Evolutionary conservation across 441 rosid species (phyloP).

Genomic region (Biscutella laevigata): DNA sequence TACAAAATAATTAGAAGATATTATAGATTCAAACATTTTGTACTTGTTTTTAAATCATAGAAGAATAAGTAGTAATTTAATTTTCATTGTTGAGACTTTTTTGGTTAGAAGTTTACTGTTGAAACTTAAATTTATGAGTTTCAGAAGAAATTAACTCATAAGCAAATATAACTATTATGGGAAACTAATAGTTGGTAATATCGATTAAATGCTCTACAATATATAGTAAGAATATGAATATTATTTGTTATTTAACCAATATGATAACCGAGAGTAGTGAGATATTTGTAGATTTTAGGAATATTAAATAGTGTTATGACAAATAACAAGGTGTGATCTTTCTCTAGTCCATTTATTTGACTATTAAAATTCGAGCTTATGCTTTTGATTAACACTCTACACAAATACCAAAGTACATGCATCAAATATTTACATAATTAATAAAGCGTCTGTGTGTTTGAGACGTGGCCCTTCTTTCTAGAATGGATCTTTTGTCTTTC

Average conservation of each 20-base stretch:
- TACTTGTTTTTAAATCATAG: too few relatives aligned
- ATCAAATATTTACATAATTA: conserved; percentile 12
- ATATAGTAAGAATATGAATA: too few relatives aligned
- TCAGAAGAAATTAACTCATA: too few relatives aligned
- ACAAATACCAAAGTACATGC: conserved; percentile 24
- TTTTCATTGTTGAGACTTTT: too few relatives aligned
- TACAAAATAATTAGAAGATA: too few relatives aligned
- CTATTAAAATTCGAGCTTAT: conserved; percentile 28
- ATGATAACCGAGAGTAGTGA: background rate
- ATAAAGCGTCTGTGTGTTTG: conserved; percentile 25
- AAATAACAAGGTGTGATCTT: conserved; percentile 25
- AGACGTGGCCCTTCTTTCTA: conserved; percentile 29
- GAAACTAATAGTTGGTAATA: too few relatives aligned
- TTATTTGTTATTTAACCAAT: background rate
- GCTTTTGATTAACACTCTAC: conserved; percentile 26
- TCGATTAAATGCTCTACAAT: too few relatives aligned
- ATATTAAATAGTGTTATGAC: conserved; percentile 12
- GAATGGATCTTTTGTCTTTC: conserved; percentile 24
- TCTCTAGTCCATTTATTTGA: conserved; percentile 26
- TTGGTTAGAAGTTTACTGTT: too few relatives aligned
- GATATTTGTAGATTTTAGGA: conserved; percentile 11
- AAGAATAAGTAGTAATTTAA: too few relatives aligned
- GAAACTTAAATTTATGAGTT: too few relatives aligned
- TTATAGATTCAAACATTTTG: too few relatives aligned
- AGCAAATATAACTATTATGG: too few relatives aligned